Evolutionary conservation across 768 basidiomycete species (phyloP).

Genomic region (Mycena filopes): DNA sequence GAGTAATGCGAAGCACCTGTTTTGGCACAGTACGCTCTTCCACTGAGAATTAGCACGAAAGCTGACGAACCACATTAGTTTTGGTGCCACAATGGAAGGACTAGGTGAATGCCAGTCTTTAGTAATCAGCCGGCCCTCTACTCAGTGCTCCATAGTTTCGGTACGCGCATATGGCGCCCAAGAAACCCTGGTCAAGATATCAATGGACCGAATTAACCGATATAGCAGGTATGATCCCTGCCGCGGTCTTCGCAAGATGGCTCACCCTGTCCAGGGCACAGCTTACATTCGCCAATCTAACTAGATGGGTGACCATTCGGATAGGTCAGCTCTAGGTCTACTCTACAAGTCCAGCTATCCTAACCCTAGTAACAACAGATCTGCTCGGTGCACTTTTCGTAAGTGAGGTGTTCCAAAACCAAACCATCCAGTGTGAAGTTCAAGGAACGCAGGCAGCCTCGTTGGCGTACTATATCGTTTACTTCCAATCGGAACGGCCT

Average conservation of each 20-base stretch:
- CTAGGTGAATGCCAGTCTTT: conserved; percentile 52
- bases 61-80: conserved; percentile 41
- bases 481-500: conserved; percentile 44
- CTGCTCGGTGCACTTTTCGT: too few species aligned
- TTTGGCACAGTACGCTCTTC: conserved; percentile 51
- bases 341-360: too few species aligned
- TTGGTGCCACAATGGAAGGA: conserved; percentile 69
- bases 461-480: conserved; percentile 55
- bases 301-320: too few species aligned
- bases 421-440: neutral
- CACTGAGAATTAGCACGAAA: conserved; percentile 12
- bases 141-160: conserved; percentile 34
- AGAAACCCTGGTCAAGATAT: conserved; percentile 45
- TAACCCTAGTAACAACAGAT: too few species aligned
- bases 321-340: too few species aligned
- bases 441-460: conserved; percentile 30
- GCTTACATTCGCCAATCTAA: too few species aligned
- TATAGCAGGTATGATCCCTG: conserved; percentile 35
- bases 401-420: too few species aligned
- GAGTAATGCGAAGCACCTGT: conserved; percentile 52
- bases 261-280: too few species aligned
- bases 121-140: neutral
- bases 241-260: neutral
- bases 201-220: conserved; percentile 52
- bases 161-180: conserved; percentile 65